A percentile compares a stretch with the other conserved stretches of the same genome.
These are phyloP conservation scores for Saccharomycopsis sp. DNA, from an alignment of 805 yeast species.

Conservation along the genomic window DNA sequence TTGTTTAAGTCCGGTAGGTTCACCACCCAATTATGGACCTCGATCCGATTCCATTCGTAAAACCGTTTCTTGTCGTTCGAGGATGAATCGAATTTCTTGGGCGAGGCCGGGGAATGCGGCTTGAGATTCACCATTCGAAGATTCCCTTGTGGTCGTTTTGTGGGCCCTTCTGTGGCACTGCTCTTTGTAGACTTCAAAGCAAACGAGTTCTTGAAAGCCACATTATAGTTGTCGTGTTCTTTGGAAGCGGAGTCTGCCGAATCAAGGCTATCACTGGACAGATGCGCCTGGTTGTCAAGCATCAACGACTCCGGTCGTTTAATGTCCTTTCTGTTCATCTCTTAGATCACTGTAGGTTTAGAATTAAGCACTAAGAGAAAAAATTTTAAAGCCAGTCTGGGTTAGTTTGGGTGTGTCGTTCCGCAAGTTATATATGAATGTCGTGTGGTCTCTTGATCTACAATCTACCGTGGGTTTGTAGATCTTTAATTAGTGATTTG, in stretches of 20 bases:
- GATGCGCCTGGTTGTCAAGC: constrained; percentile 9
- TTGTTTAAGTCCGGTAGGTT: constrained; percentile 17
- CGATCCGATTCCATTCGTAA: constrained; percentile 20
- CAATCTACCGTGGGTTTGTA: no score
- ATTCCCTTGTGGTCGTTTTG: neutral
- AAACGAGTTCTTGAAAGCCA: constrained; percentile 19
- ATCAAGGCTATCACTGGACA: constrained; percentile 7
- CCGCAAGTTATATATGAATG: no score
- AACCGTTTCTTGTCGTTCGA: constrained; percentile 13
- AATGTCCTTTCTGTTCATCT: constrained; percentile 20
- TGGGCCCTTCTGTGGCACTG: neutral
- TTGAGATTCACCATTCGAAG: neutral
- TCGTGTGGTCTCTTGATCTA: no score
- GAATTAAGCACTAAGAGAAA: no score
- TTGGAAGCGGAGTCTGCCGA: neutral
- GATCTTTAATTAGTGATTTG: neutral
- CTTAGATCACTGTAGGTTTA: neutral
- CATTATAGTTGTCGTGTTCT: constrained; percentile 12
- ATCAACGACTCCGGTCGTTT: constrained; percentile 19
- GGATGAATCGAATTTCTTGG: constrained; percentile 16
- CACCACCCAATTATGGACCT: constrained; percentile 21
- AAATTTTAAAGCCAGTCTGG: no score
- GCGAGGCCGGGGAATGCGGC: constrained; percentile 17
- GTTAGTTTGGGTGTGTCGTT: no score
- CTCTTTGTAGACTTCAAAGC: constrained; percentile 7